Conservation (phyloP, 1,284 basidiomycete species). For the Puccinia horiana region DNA sequence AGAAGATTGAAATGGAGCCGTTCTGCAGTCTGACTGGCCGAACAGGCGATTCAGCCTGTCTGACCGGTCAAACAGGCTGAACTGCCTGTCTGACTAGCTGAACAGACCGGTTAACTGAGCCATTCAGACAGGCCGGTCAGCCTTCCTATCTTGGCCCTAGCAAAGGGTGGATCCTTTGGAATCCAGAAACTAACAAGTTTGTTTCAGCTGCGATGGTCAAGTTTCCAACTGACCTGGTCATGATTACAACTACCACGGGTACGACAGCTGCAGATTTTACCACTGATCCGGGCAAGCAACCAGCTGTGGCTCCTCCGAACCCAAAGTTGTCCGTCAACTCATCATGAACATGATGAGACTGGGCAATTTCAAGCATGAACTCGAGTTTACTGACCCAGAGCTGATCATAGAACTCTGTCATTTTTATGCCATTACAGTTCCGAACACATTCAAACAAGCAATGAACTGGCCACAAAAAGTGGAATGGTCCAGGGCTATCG, state of each 20-base stretch:
- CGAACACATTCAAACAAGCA: neutral
- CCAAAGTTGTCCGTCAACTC: neutral
- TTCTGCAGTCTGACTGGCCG: too few relatives aligned
- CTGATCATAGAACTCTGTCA: slow-evolving; percentile 5
- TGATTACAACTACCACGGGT: neutral
- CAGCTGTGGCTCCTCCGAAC: too few relatives aligned
- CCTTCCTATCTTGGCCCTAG: neutral
- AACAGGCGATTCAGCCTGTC: too few relatives aligned
- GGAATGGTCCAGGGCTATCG: neutral
- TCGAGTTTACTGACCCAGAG: neutral
- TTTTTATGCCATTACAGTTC: neutral
- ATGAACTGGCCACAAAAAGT: neutral
- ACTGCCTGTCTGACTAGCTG: too few relatives aligned
- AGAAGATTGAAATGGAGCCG: too few relatives aligned
- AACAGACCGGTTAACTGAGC: too few relatives aligned
- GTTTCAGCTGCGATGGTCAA: neutral
- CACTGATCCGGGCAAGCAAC: too few relatives aligned
- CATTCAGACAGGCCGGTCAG: too few relatives aligned
- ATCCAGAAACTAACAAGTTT: neutral
- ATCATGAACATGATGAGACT: neutral
- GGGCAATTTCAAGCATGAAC: neutral
- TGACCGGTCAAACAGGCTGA: too few relatives aligned
- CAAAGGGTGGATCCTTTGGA: slow-evolving; percentile 12
- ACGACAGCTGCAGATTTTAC: too few relatives aligned
- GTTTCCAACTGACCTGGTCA: neutral